Base-by-base conservation (phyloP, 2,329 filamentous ascomycete species). In the Chaetomium globosum region DNA sequence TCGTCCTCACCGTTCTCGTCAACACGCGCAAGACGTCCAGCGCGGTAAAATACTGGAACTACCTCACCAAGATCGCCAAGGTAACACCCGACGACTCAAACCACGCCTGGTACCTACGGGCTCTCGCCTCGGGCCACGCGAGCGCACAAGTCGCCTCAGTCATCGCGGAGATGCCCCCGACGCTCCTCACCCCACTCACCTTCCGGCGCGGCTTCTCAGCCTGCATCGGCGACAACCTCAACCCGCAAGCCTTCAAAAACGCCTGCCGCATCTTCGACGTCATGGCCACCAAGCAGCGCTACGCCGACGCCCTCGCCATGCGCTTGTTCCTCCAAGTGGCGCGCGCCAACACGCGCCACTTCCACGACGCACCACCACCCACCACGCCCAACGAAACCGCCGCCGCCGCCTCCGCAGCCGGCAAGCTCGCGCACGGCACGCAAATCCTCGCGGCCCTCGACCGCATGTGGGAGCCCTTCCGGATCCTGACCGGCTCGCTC, bases 1-100 rank as follows among this genome's bases (percentile, higher is more conserved):
- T 96, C 53, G 74, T 96, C 23, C 76, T 96, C 51, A 80, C 86
- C 54, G 83, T 88, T 7, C 85, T 92, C 59, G 78, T 82, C 13
- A 82, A 85, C 36, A 83, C 88, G 36, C 83, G 85, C 59, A 82
- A 85, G 60, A 85, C 86, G 8, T 82, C 83, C 16, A 77, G 85
- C n/a, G 90, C 87, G n/a, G 77, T 84, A 60, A 82, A 82, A 36
- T 98, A 97, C 77, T 98, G 93, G 93, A 80, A 89, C 21, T 74
- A 89, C 6, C 79, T 97, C 64, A 90, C 89, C 7, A 75, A 80
- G 1, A 77, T 81, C 13, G 83, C 87, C 74, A 77, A 78, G n/a
- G 78, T 97, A 65, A 74, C 80, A 2, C 93, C 94, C 0, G 93
- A 97, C 74, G 72, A 80, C 9, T 83, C 88, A 68, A 93, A 92